Evolutionary conservation across 2,329 filamentous ascomycete species (phyloP).

Genomic region (Diaporthe amygdali): DNA sequence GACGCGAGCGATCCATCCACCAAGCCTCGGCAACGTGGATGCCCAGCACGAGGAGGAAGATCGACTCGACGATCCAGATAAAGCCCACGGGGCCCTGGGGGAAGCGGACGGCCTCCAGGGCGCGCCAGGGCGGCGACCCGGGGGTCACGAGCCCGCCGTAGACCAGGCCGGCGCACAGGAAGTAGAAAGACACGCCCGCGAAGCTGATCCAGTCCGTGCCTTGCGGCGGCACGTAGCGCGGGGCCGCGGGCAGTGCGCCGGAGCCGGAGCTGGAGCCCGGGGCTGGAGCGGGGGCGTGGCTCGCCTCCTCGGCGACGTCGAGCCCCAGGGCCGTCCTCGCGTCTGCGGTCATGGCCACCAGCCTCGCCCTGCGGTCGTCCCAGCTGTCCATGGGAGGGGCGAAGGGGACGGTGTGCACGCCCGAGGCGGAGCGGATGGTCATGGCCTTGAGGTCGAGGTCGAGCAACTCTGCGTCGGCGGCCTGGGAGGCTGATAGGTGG

Average conservation of each 20-base stretch:
- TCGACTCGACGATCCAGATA: constrained; percentile 60
- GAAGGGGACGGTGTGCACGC: constrained; percentile 63
- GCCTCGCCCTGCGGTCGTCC: constrained; percentile 69
- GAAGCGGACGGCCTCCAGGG: constrained; percentile 52
- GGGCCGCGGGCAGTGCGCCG: constrained; percentile 41
- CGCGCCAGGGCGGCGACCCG: constrained; percentile 55
- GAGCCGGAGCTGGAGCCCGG: constrained; percentile 46
- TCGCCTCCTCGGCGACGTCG: constrained; percentile 40
- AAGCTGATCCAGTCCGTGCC: constrained; percentile 59
- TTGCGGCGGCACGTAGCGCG: constrained; percentile 44
- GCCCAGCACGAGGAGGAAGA: constrained; percentile 63
- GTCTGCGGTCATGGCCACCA: constrained; percentile 72
- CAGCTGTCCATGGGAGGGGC: constrained; percentile 72
- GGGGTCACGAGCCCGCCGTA: constrained; percentile 33
- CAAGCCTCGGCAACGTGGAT: constrained; percentile 72
- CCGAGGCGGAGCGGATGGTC: constrained; percentile 59
- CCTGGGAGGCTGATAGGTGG: constrained; percentile 51
- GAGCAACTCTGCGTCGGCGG: constrained; percentile 54
- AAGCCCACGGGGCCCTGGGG: constrained; percentile 65
- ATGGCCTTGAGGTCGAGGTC: constrained; percentile 71
- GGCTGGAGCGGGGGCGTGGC: neutral
- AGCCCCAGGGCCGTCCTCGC: constrained; percentile 61
- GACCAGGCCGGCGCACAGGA: constrained; percentile 32
- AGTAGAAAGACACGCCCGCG: constrained; percentile 58
- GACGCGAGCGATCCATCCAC: constrained; percentile 52